Base-by-base conservation (phyloP, 805 yeast genomes). In the Candida namnaoensis region DNA sequence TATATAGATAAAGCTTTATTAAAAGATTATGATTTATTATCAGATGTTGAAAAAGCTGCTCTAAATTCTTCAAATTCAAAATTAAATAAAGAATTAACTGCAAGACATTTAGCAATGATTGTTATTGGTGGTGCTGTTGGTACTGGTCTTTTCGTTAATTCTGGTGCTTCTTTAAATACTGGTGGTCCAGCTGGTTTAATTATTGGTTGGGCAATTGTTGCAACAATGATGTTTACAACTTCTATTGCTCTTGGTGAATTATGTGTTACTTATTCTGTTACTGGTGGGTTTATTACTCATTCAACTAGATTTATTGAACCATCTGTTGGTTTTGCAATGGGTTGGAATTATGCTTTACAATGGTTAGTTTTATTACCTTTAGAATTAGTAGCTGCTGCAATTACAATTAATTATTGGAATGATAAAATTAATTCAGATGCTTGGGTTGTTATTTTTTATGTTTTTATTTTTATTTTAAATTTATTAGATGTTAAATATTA, bases 51-150 rank as follows among this genome's bases (percentile, higher is more conserved):
- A 43, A 60, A 56, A 34, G 69, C 69, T 25, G 56, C 56, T 5
- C 32, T 48, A 30, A 66, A 65, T 47, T 52, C 69, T 3, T 58
- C 62, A 30, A 63, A 69, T 9, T 61, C 74, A 7, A 32, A 60
- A 50, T 43, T 65, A 68, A 52, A 54, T 37, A 49, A 51, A 39
- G 46, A 49, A 19, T 44, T 54, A n/a, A 39, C 47, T 1, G 43
- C 68, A 7, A 66, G 85, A 51, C 86, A 80, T 57, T 64, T 81
- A 45, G 79, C 78, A 44, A 76, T 82, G 82, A 80, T 82, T 51
- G 81, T 86, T 35, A 72, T 81, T 38, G 84, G 86, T 32, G 82
- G 86, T 33, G 73, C 80, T 45, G 75, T 80, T 38, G 87, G 87
- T 46, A 77, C 84, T 5, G 87, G 87, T 53, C 60, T 80, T 44